Percentiles rank a stretch among this genome's conserved stretches.
phyloP scores from a whole-genome alignment of 257 asterid species.

The Fraxinus americana region DNA sequence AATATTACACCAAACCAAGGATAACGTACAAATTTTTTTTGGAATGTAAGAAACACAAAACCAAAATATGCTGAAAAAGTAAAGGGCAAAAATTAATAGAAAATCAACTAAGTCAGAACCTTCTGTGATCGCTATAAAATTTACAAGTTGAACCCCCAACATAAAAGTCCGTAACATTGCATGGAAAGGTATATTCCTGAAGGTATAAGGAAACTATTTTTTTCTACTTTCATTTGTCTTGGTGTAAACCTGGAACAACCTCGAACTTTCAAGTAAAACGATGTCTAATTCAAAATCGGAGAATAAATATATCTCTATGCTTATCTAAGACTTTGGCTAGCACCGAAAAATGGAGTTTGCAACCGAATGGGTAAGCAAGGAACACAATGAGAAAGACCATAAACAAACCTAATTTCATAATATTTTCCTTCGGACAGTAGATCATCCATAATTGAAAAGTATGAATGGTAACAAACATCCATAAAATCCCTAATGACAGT shows the following conservation, averaged over 20 bases:
- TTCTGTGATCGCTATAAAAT: not conserved
- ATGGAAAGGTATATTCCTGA: not conserved
- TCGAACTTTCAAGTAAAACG: not conserved
- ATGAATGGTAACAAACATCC: constrained; percentile 75
- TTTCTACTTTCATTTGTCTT: not conserved
- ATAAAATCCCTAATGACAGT: constrained; percentile 71
- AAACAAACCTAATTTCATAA: not conserved
- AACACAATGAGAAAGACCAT: not conserved
- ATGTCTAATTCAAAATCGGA: not conserved
- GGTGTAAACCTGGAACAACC: not conserved
- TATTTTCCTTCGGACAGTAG: constrained; percentile 45
- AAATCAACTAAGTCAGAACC: not conserved
- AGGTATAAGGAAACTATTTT: not conserved
- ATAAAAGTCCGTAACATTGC: not conserved
- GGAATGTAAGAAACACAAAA: not conserved
- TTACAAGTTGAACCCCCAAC: not conserved
- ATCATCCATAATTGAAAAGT: constrained; percentile 78
- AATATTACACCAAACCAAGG: not conserved
- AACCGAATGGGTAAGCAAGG: not conserved
- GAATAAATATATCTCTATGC: not conserved
- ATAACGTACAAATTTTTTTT: too few species aligned
- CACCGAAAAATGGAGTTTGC: not conserved
- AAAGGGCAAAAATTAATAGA: not conserved
- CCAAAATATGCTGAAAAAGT: not conserved
- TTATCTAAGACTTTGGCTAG: not conserved